These are phyloP conservation scores for Colletotrichum sp. DNA, from an alignment of 2,329 filamentous ascomycete genomes.

Conservation along the genomic window DNA sequence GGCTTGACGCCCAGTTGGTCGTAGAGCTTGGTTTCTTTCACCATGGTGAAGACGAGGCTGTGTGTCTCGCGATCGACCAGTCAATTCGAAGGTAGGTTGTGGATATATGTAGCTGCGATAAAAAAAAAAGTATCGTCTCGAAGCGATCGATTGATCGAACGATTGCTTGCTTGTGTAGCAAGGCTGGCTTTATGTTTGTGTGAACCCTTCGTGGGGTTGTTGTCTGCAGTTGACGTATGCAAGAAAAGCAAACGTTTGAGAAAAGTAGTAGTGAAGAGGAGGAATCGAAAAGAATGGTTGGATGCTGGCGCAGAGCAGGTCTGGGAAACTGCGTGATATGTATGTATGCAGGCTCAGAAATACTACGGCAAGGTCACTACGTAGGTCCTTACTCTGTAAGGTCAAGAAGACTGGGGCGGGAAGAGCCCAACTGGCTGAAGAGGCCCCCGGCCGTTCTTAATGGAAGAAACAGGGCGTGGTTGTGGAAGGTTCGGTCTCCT, in stretches of 20 bases:
- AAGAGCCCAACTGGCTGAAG: background rate
- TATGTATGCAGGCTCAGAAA: constrained; percentile 6
- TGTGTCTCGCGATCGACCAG: background rate
- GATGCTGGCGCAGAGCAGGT: background rate
- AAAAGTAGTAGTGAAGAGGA: background rate
- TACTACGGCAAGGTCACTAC: background rate
- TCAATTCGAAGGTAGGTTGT: background rate
- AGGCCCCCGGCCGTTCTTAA: constrained; percentile 5
- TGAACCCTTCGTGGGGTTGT: background rate
- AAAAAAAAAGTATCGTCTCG: background rate
- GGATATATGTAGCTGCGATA: background rate
- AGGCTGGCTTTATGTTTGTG: background rate
- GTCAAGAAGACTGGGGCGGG: background rate
- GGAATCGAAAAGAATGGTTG: constrained; percentile 7
- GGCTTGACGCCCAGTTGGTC: constrained; percentile 82
- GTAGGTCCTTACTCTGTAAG: constrained; percentile 5
- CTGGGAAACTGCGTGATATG: constrained; percentile 15
- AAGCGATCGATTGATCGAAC: background rate
- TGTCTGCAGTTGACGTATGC: constrained; percentile 13
- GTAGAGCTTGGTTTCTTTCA: constrained; percentile 95
- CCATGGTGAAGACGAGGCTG: constrained; percentile 66
- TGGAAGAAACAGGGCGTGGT: constrained; percentile 20
- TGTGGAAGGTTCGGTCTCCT: constrained; percentile 28
- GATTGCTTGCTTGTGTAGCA: background rate
- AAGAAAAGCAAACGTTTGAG: background rate